These are phyloP conservation scores for Mesembryanthemum crystallinum DNA, from an alignment of 148 eudicot species.

Conservation along the genomic window DNA sequence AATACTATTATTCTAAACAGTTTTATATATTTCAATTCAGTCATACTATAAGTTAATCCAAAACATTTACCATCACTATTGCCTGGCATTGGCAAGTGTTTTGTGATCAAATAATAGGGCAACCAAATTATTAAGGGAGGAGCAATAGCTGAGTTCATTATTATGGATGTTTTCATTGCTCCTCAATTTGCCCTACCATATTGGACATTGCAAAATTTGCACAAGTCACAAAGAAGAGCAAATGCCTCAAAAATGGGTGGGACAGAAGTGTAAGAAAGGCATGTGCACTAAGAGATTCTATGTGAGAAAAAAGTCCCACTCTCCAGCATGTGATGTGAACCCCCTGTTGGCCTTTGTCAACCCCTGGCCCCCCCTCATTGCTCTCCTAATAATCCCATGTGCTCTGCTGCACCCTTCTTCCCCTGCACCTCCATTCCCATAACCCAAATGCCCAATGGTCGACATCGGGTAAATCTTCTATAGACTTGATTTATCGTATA, in stretches of 20 bases:
- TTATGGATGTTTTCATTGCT: background rate
- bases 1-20: too few relatives aligned
- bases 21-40: too few relatives aligned
- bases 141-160: background rate
- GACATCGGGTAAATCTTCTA: too few relatives aligned
- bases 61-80: too few relatives aligned
- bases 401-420: constrained; percentile 37
- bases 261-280: constrained; percentile 34
- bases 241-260: constrained; percentile 19
- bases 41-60: too few relatives aligned
- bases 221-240: background rate
- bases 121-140: too few relatives aligned
- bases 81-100: too few relatives aligned
- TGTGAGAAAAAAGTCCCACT: constrained; percentile 7
- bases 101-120: too few relatives aligned
- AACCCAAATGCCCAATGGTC: too few relatives aligned
- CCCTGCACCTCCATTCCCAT: background rate
- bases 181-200: background rate
- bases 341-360: constrained; percentile 30
- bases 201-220: background rate
- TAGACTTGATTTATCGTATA: too few relatives aligned
- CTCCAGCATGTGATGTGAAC: constrained; percentile 28
- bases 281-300: constrained; percentile 41
- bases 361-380: constrained; percentile 17
- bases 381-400: constrained; percentile 42